Evolutionary conservation across 2,329 filamentous ascomycete genomes (phyloP), one percentile per base, ranked within the genome.

Genomic region (Whalleya microplaca): DNA sequence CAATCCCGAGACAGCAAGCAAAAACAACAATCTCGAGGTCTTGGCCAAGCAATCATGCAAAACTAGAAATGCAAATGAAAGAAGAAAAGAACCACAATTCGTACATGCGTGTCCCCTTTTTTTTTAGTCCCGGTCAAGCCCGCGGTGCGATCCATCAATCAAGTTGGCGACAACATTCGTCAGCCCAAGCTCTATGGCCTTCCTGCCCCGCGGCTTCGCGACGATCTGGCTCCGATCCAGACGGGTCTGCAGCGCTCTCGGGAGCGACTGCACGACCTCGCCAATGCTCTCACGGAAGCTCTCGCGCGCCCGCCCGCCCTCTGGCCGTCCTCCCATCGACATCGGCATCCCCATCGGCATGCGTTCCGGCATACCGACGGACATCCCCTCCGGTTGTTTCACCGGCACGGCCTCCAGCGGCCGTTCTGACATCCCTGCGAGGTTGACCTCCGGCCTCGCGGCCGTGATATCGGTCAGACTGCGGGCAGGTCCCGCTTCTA

Each of bases 121-220:
- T 12, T 21, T 21, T 41, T 40, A 21, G 41, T 32, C 51, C 8
- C 45, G n/a, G 47, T 53, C 51, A n/a, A 59, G 51, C 44, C 56
- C 51, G 45, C 60, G 58, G 48, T 66, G 62, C 51, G 57, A 57
- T 16, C 55, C 59, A 18, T 66, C 65, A 41, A 70, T 41, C 56
- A 69, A 53, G 32, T 68, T 65, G 8, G 61, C 51, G 3, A 69
- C 59, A 8, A 65, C 51, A 21, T 53, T 56, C 3, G 32, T 37
- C 5, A 66, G 50, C 27, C 41, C 59, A 27, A 61, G 55, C 23
- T 62, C 64, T 18, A 53, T 23, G 3, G 4, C 42, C 1, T 23
- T 19, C n/a, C 20, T 48, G 20, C 46, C 40, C 19, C 48, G 32
- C 21, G 19, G 37, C 14, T 21, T 27, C 18, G 48, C 43, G 49